Percentiles rank a stretch among this genome's conserved stretches.
Conservation (phyloP, 1,284 basidiomycete species). For the Golubevia pallescens region DNA sequence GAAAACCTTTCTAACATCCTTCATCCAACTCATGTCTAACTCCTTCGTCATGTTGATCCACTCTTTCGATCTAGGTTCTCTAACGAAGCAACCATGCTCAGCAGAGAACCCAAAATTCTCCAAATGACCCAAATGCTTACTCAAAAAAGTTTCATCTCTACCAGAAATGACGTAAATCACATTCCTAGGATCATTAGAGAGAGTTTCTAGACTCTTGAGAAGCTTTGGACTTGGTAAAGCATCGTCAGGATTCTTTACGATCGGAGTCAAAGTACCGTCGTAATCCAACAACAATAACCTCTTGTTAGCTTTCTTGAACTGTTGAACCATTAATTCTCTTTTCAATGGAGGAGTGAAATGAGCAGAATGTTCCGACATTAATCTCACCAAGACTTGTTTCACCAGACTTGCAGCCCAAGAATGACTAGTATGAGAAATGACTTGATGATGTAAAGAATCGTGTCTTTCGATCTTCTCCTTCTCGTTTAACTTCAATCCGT, state of each 20-base stretch:
- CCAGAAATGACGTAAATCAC: conserved; percentile 97
- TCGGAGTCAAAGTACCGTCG: conserved; percentile 94
- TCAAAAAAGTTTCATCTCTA: conserved; percentile 89
- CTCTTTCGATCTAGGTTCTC: conserved; percentile 72
- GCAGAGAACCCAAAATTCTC: conserved; percentile 85
- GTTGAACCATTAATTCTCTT: conserved; percentile 70
- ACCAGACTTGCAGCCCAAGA: conserved; percentile 93
- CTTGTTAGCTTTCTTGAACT: conserved; percentile 78
- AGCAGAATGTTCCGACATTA: conserved; percentile 81
- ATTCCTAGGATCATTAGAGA: conserved; percentile 82
- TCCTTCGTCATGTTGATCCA: conserved; percentile 89
- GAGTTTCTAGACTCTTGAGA: conserved; percentile 75
- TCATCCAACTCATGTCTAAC: conserved; percentile 98
- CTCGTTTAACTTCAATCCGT: conserved; percentile 80
- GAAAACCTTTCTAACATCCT: conserved; percentile 92
- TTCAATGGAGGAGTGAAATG: conserved; percentile 86
- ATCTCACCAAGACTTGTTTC: conserved; percentile 83
- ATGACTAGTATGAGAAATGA: conserved; percentile 91
- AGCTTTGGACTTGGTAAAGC: conserved; percentile 82
- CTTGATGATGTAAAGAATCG: conserved; percentile 73
- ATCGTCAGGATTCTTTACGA: conserved; percentile 89
- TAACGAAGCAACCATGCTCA: conserved; percentile 93
- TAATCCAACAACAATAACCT: conserved; percentile 93
- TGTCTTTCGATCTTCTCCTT: conserved; percentile 82
- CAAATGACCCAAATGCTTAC: conserved; percentile 87